A percentile compares a stretch with the other conserved stretches of the same genome.
These are phyloP conservation scores for Scedosporium dehoogii DNA, from an alignment of 2,329 filamentous ascomycete species.

Conservation along the genomic window DNA sequence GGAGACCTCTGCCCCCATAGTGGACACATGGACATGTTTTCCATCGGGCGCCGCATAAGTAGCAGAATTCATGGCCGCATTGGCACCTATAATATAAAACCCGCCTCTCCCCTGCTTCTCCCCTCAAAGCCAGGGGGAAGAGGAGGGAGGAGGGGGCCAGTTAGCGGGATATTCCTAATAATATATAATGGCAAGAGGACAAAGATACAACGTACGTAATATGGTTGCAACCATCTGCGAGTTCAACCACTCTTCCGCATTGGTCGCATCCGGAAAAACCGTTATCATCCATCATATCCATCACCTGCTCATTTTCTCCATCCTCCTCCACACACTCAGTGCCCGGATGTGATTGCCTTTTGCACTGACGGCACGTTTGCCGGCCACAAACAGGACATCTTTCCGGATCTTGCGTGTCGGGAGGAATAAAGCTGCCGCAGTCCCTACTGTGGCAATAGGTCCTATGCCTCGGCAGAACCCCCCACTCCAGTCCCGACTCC, in stretches of 20 bases:
- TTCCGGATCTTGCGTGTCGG: background rate
- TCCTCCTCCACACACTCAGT: slow-evolving; percentile 10
- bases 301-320: slow-evolving; percentile 12
- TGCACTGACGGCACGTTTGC: slow-evolving; percentile 9
- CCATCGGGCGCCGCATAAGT: background rate
- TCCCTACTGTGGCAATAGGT: slow-evolving; percentile 9
- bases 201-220: slow-evolving; percentile 41
- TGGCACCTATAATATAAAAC: background rate
- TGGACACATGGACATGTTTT: background rate
- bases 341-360: slow-evolving; percentile 8
- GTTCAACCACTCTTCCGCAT: slow-evolving; percentile 47
- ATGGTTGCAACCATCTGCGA: slow-evolving; percentile 55
- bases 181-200: background rate
- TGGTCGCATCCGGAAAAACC: slow-evolving; percentile 47
- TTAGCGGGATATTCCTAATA: background rate
- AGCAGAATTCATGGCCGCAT: background rate
- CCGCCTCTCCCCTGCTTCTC: background rate
- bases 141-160: background rate
- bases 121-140: background rate
- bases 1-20: background rate
- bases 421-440: slow-evolving; percentile 12
- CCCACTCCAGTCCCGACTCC: slow-evolving; percentile 9
- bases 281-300: slow-evolving; percentile 31
- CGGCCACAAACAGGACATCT: slow-evolving; percentile 9
- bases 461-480: slow-evolving; percentile 5